Evolutionary conservation across 2,329 filamentous ascomycete genomes (phyloP).

Genomic region (Chrysosphaeria jannelii): DNA sequence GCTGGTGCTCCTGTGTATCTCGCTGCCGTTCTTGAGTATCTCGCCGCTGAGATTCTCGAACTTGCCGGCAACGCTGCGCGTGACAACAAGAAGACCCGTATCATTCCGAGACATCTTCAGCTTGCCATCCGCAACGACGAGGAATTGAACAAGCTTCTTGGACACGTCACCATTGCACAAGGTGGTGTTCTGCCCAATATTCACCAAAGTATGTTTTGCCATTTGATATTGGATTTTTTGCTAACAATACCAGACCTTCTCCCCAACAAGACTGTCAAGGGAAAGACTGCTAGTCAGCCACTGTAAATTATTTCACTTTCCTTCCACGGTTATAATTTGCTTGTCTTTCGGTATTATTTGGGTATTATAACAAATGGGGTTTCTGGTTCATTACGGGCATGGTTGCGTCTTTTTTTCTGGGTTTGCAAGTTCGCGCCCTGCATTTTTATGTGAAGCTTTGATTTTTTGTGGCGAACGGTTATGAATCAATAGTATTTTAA

Average conservation of each 20-base stretch:
- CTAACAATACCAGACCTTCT: conserved; percentile 42
- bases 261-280: conserved; percentile 97
- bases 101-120: conserved; percentile 95
- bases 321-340: conserved; percentile 17
- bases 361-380: conserved; percentile 58
- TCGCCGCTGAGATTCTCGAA: conserved; percentile 95
- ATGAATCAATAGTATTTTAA: too few relatives aligned
- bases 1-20: conserved; percentile 93
- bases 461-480: conserved; percentile 23
- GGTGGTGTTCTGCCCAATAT: conserved; percentile 97
- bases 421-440: conserved; percentile 41
- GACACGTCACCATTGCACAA: conserved; percentile 87
- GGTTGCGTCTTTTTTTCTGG: conserved; percentile 30
- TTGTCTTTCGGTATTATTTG: conserved; percentile 28
- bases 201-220: conserved; percentile 58
- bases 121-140: conserved; percentile 98
- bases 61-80: conserved; percentile 94
- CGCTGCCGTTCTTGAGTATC: conserved; percentile 90
- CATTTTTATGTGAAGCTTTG: conserved; percentile 6
- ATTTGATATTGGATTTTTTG: neutral
- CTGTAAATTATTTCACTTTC: conserved; percentile 36
- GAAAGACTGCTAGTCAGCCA: conserved; percentile 83
- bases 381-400: conserved; percentile 45
- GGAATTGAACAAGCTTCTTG: conserved; percentile 96
- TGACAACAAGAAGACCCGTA: conserved; percentile 99